phyloP scores from a whole-genome alignment of 2,329 filamentous ascomycete genomes.

The Dothidotthia symphoricarpi region DNA sequence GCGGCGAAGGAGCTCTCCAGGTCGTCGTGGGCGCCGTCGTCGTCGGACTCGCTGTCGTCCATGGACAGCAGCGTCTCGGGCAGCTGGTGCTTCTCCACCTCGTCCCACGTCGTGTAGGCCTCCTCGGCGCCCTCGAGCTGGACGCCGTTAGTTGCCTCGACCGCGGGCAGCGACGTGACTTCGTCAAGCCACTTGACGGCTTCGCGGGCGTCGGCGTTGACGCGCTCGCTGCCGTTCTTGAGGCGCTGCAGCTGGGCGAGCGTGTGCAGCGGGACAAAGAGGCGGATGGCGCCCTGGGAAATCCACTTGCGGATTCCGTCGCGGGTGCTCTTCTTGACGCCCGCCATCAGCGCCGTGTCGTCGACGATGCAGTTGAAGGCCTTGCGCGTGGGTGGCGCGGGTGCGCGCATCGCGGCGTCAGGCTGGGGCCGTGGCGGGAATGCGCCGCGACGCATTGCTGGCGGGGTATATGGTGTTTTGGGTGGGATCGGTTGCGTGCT shows the following conservation, averaged over 20 bases:
- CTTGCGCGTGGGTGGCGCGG: conserved; percentile 43
- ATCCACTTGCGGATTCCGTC: conserved; percentile 55
- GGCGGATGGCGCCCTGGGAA: conserved; percentile 49
- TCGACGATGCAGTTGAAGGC: conserved; percentile 56
- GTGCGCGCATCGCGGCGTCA: conserved; percentile 26
- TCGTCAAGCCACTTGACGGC: conserved; percentile 54
- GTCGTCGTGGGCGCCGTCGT: conserved; percentile 40
- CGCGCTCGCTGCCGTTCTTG: conserved; percentile 43
- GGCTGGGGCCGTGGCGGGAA: conserved; percentile 30
- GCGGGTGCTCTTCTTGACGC: conserved; percentile 52
- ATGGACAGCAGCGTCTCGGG: conserved; percentile 52
- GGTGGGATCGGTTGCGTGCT: too few species aligned
- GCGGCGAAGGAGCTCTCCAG: conserved; percentile 39
- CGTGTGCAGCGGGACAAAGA: conserved; percentile 53
- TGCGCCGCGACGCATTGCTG: conserved; percentile 35
- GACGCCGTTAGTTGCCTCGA: conserved; percentile 37
- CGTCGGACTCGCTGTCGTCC: conserved; percentile 43
- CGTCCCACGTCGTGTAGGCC: conserved; percentile 48
- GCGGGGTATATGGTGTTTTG: conserved; percentile 3
- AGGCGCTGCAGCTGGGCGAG: conserved; percentile 48
- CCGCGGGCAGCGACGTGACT: conserved; percentile 47
- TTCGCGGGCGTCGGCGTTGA: conserved; percentile 48
- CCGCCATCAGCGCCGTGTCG: conserved; percentile 51
- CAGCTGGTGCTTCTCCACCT: conserved; percentile 51
- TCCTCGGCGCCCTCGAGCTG: conserved; percentile 51